Evolutionary conservation across 2,329 filamentous ascomycete species (phyloP), one percentile per base, ranked within the genome.

Genomic region (Epichloe gansuensis): DNA sequence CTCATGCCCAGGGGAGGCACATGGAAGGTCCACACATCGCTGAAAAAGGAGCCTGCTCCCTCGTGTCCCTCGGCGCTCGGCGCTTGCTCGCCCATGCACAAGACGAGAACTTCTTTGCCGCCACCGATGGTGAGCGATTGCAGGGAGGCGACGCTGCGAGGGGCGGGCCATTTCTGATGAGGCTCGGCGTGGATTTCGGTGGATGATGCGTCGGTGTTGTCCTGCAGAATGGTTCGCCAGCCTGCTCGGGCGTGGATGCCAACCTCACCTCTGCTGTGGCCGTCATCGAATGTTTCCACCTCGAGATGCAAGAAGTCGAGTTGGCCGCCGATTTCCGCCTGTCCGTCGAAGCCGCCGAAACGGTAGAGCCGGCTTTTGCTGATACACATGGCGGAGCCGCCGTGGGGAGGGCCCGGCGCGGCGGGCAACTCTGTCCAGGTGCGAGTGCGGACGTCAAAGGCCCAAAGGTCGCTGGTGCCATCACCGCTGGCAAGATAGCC

Each of bases 311-410:
- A 63, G 53, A 85, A 76, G 61, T 94, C 87, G 12, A 95, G 62
- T 53, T 76, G 74, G 0, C 85, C 87, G 15, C 87, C 87, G 47
- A 87, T 72, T 60, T 90, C 85, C 0, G 62, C 70, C 44, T 74
- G 71, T 0, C 85, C 87, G 64, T 91, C 85, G 59, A 84, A 91
- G 0, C 89, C 89, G 55, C 88, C 87, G 71, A 89, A 90, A 31
- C 88, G 77, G 68, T 84, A 94, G 6, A 95, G 65, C 25, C 80
- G 77, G 25, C 78, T 79, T 51, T 77, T 74, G 44, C 74, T 75
- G 50, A 83, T 75, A 1, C 82, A 79, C 27, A 94, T 80, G 4
- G 80, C 78, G 0, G 85, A 71, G 1, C 86, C 87, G 23, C 82
- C 81, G 47, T 87, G 75, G 0, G 78, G 70, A 7, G 82, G 78